Evolutionary conservation across 345 rosid genomes (phyloP).

Genomic region (Pugionium dolabratum): DNA sequence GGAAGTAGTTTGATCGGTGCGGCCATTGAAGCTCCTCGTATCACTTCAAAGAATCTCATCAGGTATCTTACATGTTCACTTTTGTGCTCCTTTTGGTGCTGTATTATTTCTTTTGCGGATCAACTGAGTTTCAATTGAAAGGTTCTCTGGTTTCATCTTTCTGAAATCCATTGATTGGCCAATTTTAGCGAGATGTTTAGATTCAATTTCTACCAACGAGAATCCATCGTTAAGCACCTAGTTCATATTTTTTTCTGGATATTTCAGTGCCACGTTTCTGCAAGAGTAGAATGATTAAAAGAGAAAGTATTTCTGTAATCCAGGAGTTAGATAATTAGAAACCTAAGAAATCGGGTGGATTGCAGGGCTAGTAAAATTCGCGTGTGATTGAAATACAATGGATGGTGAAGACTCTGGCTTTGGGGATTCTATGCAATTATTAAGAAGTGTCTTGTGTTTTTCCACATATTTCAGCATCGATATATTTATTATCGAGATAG

Average conservation of each 20-base stretch:
- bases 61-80: slow-evolving; percentile 17
- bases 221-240: slow-evolving; percentile 4
- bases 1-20: slow-evolving; percentile 99
- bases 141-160: slow-evolving; percentile 6
- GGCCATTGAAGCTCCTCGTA: slow-evolving; percentile 98
- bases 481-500: not conserved
- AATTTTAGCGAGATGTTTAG: not conserved
- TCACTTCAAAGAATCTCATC: slow-evolving; percentile 89
- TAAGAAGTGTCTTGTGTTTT: not conserved
- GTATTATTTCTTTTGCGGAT: slow-evolving; percentile 1
- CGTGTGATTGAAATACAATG: not conserved
- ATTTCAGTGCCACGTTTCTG: not conserved
- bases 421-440: not conserved
- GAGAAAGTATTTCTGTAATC: no score
- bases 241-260: not conserved
- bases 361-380: not conserved
- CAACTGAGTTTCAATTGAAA: slow-evolving; percentile 12
- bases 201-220: slow-evolving; percentile 11
- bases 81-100: slow-evolving; percentile 10
- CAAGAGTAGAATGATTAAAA: not conserved
- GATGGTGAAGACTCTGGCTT: slow-evolving; percentile 6
- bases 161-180: not conserved
- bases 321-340: not conserved
- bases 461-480: slow-evolving; percentile 4
- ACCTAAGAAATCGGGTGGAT: not conserved